These are phyloP conservation scores for Boeremia lycopersici DNA, from an alignment of 2,329 filamentous ascomycete genomes.

Conservation along the genomic window DNA sequence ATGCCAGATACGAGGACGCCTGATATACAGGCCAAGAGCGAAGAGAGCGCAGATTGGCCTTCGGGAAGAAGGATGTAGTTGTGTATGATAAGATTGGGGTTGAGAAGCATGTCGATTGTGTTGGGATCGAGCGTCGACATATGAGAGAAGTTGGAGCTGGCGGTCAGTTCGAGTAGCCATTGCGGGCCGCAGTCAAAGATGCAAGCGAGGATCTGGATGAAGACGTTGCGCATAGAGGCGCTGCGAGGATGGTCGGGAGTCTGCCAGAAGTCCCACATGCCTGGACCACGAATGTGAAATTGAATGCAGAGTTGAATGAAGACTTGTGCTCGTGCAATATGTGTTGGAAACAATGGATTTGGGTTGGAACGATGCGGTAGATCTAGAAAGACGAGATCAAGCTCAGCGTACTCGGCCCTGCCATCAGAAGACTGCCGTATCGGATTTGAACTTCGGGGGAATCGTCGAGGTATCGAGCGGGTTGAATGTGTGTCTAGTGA, in stretches of 20 bases:
- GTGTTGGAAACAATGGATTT: constrained; percentile 33
- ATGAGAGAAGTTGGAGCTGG: constrained; percentile 30
- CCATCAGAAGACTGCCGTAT: constrained; percentile 41
- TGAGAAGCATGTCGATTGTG: constrained; percentile 33
- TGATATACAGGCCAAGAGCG: constrained; percentile 28
- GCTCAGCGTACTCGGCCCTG: constrained; percentile 47
- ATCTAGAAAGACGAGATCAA: constrained; percentile 50
- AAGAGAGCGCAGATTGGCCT: constrained; percentile 25
- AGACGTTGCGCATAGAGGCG: constrained; percentile 49
- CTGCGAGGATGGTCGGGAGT: constrained; percentile 41
- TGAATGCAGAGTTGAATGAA: constrained; percentile 46
- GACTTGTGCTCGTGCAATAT: constrained; percentile 39
- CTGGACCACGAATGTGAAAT: constrained; percentile 26
- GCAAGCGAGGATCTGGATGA: constrained; percentile 50
- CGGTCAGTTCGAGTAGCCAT: constrained; percentile 47
- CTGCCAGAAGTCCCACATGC: constrained; percentile 38
- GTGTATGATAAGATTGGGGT: constrained; percentile 45
- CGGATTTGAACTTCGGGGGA: constrained; percentile 15
- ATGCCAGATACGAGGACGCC: constrained; percentile 38
- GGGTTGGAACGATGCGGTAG: constrained; percentile 36
- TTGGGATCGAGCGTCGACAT: constrained; percentile 19
- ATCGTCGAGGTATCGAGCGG: constrained; percentile 18
- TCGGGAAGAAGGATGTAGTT: constrained; percentile 42
- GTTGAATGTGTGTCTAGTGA: constrained; percentile 27
- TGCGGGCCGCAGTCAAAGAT: constrained; percentile 48